Percentiles rank a stretch among this genome's conserved stretches.
phyloP scores from a whole-genome alignment of 805 yeast genomes.

The Sugiyamaella smithiae region DNA sequence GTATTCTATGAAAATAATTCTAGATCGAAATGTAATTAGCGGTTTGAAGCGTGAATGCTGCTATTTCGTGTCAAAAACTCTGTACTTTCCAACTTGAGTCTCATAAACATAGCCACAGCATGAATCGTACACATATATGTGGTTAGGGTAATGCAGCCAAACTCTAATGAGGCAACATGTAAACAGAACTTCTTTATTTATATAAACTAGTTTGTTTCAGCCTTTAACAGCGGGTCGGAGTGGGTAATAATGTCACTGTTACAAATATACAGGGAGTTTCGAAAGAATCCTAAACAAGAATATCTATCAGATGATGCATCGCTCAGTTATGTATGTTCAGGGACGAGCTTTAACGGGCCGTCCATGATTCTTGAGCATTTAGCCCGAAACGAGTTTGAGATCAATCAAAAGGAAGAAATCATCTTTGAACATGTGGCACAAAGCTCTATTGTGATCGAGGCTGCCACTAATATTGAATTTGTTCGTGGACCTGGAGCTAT shows the following conservation, averaged over 20 bases:
- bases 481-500: slow-evolving; percentile 27
- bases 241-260: neutral
- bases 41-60: no score
- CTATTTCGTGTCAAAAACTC: no score
- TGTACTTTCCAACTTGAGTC: no score
- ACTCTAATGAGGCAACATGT: no score
- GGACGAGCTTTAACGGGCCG: slow-evolving; percentile 18
- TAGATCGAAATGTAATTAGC: no score
- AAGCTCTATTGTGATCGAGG: slow-evolving; percentile 23
- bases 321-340: slow-evolving; percentile 25
- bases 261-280: slow-evolving; percentile 14
- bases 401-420: slow-evolving; percentile 20
- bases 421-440: slow-evolving; percentile 19
- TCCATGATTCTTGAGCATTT: slow-evolving; percentile 23
- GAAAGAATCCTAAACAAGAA: slow-evolving; percentile 13
- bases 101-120: no score
- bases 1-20: no score
- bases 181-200: no score
- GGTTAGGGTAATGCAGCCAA: no score
- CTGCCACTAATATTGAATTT: slow-evolving; percentile 26
- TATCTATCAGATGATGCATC: slow-evolving; percentile 10
- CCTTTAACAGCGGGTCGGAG: no score
- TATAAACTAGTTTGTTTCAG: no score
- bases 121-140: no score
- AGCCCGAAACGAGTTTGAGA: slow-evolving; percentile 18